These are phyloP conservation scores for Kodamaea hsintzibuensis DNA, from an alignment of 805 yeast species.

Conservation along the genomic window DNA sequence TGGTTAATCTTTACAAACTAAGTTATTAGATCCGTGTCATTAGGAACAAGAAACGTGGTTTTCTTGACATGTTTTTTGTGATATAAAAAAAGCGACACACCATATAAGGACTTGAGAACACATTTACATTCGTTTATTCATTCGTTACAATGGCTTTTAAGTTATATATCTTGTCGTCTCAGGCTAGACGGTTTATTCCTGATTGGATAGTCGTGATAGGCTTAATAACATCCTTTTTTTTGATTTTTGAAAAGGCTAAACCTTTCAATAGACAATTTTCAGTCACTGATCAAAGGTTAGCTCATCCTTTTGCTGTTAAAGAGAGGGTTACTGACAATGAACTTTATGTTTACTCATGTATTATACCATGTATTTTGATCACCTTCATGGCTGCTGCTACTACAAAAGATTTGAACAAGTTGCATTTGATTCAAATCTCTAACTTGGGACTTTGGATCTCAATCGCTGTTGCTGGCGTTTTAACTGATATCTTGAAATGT, in stretches of 20 bases:
- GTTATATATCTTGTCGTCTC: constrained; percentile 13
- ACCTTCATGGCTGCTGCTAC: constrained; percentile 15
- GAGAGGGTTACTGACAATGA: constrained; percentile 36
- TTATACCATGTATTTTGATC: constrained; percentile 27
- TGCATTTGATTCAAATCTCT: constrained; percentile 31
- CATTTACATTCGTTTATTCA: not conserved
- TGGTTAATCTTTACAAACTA: not conserved
- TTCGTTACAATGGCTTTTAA: not conserved
- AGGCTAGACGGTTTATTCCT: constrained; percentile 22
- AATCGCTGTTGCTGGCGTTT: constrained; percentile 28
- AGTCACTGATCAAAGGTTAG: constrained; percentile 29
- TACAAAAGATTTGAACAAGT: constrained; percentile 13
- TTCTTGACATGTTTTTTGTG: not conserved
- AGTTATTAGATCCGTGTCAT: not conserved
- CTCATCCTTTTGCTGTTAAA: constrained; percentile 34
- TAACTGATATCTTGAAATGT: constrained; percentile 39
- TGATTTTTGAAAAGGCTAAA: constrained; percentile 30
- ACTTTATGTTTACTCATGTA: constrained; percentile 28
- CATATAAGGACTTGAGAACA: not conserved
- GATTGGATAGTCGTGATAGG: constrained; percentile 33
- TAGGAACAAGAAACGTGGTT: not conserved
- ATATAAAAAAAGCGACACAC: not conserved
- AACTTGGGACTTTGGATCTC: constrained; percentile 32
- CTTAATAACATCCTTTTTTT: constrained; percentile 27
- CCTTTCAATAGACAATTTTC: constrained; percentile 40